Evolutionary conservation across 768 basidiomycete species (phyloP).

Genomic region (Suillus paluster): DNA sequence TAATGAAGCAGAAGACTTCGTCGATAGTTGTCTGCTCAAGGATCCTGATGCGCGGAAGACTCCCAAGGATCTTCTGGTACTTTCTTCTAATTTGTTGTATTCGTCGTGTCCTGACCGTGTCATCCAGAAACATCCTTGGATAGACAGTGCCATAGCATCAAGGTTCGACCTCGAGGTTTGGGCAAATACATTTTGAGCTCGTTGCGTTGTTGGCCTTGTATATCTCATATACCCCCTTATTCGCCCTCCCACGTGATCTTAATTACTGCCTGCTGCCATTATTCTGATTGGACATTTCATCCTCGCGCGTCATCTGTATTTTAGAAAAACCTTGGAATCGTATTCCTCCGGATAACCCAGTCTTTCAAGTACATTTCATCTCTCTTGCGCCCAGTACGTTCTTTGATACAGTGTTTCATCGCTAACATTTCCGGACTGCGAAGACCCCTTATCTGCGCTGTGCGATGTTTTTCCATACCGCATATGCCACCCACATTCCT

Average conservation of each 20-base stretch:
- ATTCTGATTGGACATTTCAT: slow-evolving; percentile 31
- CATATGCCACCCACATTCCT: background rate
- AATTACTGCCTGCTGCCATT: slow-evolving; percentile 29
- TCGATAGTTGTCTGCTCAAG: slow-evolving; percentile 90
- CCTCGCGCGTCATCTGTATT: slow-evolving; percentile 36
- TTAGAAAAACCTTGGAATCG: slow-evolving; percentile 25
- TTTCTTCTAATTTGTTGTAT: slow-evolving; percentile 31
- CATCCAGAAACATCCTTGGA: slow-evolving; percentile 73
- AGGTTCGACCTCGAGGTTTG: slow-evolving; percentile 78
- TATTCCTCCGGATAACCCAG: background rate
- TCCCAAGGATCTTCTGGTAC: slow-evolving; percentile 85
- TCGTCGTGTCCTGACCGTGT: background rate
- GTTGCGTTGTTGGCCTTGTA: slow-evolving; percentile 16
- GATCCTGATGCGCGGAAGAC: slow-evolving; percentile 84
- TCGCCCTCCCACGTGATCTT: slow-evolving; percentile 27
- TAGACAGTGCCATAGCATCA: slow-evolving; percentile 61
- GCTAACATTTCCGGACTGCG: background rate
- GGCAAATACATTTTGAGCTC: slow-evolving; percentile 71
- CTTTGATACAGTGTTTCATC: background rate
- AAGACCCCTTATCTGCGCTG: background rate
- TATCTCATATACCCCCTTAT: slow-evolving; percentile 13
- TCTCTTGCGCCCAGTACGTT: background rate
- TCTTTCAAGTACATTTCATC: background rate
- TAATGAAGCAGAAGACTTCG: slow-evolving; percentile 76
- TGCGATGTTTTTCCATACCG: background rate